These are phyloP conservation scores for Nakazawaea anatomiae DNA, from an alignment of 805 yeast species.

Conservation along the genomic window DNA sequence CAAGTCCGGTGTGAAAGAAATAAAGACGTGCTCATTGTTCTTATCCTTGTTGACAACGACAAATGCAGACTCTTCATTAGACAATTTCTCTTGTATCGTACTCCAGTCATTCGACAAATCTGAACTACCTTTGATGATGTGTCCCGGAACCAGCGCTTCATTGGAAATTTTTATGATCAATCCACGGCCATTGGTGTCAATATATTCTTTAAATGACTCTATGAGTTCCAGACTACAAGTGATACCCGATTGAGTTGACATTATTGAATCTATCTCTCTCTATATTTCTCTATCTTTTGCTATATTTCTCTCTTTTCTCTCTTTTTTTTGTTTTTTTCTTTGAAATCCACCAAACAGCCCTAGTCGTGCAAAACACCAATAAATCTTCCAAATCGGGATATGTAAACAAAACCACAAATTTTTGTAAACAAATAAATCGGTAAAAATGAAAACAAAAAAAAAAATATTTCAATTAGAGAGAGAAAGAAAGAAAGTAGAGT, in stretches of 20 bases:
- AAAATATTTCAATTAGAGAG: neutral
- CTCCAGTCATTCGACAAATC: conserved; percentile 30
- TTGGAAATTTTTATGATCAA: conserved; percentile 21
- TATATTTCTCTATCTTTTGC: neutral
- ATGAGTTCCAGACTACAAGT: conserved; percentile 37
- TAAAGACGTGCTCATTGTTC: conserved; percentile 42
- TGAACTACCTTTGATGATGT: conserved; percentile 22
- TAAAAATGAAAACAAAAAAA: neutral
- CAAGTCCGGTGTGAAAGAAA: conserved; percentile 81
- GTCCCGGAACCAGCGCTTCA: conserved; percentile 27
- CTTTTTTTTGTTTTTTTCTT: neutral
- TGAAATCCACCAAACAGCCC: neutral
- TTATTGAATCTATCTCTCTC: conserved; percentile 14
- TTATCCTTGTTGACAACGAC: conserved; percentile 36
- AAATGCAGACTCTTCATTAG: conserved; percentile 41
- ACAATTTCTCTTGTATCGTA: conserved; percentile 23
- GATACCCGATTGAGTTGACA: conserved; percentile 70
- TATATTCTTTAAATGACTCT: conserved; percentile 35
- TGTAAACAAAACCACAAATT: neutral
- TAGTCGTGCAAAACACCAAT: neutral
- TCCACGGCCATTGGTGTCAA: conserved; percentile 24
- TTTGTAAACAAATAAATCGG: neutral
- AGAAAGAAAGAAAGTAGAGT: neutral
- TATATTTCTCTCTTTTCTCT: neutral
- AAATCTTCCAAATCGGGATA: neutral